Percentiles rank a stretch among this genome's conserved stretches.
These are phyloP conservation scores for Luffa aegyptiaca DNA, from an alignment of 306 rosid species.

Conservation along the genomic window DNA sequence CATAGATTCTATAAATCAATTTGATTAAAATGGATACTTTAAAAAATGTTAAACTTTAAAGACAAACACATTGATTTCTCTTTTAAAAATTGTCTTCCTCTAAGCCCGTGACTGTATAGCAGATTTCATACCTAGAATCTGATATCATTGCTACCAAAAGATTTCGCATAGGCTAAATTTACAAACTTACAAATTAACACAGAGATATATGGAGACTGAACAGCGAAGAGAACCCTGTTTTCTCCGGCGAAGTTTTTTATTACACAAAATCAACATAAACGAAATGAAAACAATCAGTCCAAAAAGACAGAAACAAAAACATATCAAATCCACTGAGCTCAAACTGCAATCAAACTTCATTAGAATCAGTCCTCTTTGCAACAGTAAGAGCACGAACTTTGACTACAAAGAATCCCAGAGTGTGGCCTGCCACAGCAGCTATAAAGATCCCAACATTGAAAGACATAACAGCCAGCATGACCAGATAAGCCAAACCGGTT, in stretches of 20 bases:
- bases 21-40: neutral
- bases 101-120: neutral
- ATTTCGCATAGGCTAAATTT: neutral
- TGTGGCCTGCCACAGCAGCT: constrained; percentile 54
- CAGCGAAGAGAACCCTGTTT: neutral
- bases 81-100: neutral
- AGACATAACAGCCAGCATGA: constrained; percentile 77
- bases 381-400: constrained; percentile 24
- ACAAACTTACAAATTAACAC: neutral
- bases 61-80: neutral
- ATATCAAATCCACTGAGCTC: neutral
- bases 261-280: neutral
- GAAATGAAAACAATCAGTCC: neutral
- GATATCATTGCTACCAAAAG: neutral
- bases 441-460: constrained; percentile 56
- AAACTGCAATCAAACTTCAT: constrained; percentile 19
- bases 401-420: constrained; percentile 44
- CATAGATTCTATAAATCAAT: neutral
- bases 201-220: neutral
- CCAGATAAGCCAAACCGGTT: constrained; percentile 33
- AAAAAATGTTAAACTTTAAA: neutral
- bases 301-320: neutral
- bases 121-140: neutral
- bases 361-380: constrained; percentile 2
- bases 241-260: neutral